phyloP scores from a whole-genome alignment of 495 filamentous ascomycete genomes.

The Neurospora sp. region DNA sequence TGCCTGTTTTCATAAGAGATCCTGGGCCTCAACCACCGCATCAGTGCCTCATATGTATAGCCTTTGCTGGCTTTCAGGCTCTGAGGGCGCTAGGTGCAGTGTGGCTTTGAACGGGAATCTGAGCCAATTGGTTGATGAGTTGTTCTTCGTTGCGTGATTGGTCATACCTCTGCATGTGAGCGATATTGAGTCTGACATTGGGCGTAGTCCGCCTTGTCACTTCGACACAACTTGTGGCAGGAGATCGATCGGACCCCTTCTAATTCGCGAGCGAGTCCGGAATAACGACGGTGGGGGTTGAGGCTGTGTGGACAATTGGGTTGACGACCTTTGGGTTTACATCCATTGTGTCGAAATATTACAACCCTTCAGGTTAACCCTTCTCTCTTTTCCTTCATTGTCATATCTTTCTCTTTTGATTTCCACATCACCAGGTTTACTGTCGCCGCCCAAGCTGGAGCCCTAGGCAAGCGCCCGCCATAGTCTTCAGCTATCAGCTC shows the following conservation, averaged over 20 bases:
- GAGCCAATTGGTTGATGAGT: background rate
- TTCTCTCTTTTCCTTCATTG: background rate
- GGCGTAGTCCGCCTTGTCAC: too few relatives aligned
- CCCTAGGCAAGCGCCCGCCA: background rate
- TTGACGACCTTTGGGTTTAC: background rate
- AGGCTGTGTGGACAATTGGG: background rate
- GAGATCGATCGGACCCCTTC: background rate
- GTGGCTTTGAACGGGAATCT: background rate
- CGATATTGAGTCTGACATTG: background rate
- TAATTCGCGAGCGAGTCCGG: background rate
- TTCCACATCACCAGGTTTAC: background rate
- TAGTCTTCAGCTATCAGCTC: background rate
- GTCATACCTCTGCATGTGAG: background rate
- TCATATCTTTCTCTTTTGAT: background rate
- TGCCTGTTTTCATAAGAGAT: too few relatives aligned
- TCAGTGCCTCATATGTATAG: background rate
- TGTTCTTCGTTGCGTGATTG: background rate
- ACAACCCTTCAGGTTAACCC: background rate
- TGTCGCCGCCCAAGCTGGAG: background rate
- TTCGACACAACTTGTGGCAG: background rate
- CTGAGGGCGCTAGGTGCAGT: background rate
- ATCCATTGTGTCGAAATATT: background rate
- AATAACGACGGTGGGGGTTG: background rate
- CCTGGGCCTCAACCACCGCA: too few relatives aligned
- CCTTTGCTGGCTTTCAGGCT: background rate